A percentile compares a stretch with the other conserved stretches of the same genome.
Conservation (phyloP, 1,284 basidiomycete species). For the Leccinum pallidistipes region DNA sequence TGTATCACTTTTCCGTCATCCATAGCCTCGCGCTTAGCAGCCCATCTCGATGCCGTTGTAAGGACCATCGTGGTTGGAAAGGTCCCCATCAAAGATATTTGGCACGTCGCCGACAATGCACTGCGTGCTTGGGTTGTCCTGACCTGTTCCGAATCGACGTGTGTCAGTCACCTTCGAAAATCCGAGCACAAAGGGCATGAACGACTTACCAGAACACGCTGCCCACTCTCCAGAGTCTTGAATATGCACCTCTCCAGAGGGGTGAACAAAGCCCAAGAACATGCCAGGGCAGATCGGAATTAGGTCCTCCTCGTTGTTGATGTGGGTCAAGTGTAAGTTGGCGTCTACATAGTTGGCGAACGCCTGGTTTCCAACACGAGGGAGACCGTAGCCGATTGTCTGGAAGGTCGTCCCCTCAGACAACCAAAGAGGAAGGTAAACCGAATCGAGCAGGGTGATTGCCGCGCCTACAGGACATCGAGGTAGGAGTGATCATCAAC, state of each 20-base stretch:
- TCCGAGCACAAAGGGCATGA: conserved; percentile 38
- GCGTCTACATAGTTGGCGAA: conserved; percentile 62
- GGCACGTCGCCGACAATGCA: conserved; percentile 61
- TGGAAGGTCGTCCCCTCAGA: conserved; percentile 36
- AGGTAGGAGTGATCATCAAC: not conserved
- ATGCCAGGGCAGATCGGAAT: conserved; percentile 52
- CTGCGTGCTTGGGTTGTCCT: conserved; percentile 53
- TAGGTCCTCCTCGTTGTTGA: conserved; percentile 53
- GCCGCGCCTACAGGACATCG: conserved; percentile 41
- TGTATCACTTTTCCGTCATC: no score
- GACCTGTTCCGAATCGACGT: conserved; percentile 48
- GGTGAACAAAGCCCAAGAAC: conserved; percentile 55
- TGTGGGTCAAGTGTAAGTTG: conserved; percentile 43
- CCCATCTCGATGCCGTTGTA: conserved; percentile 59
- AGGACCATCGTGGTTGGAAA: conserved; percentile 55
- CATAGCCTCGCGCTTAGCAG: conserved; percentile 17
- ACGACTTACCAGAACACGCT: conserved; percentile 42
- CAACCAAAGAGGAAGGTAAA: conserved; percentile 41
- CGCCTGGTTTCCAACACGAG: conserved; percentile 65
- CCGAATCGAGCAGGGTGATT: conserved; percentile 49
- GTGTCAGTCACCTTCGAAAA: conserved; percentile 53
- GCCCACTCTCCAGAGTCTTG: conserved; percentile 47
- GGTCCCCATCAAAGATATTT: conserved; percentile 47
- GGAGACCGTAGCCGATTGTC: conserved; percentile 53
- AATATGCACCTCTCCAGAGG: conserved; percentile 61